phyloP scores from a whole-genome alignment of 2,329 filamentous ascomycete species.

The Fusarium sp. region DNA sequence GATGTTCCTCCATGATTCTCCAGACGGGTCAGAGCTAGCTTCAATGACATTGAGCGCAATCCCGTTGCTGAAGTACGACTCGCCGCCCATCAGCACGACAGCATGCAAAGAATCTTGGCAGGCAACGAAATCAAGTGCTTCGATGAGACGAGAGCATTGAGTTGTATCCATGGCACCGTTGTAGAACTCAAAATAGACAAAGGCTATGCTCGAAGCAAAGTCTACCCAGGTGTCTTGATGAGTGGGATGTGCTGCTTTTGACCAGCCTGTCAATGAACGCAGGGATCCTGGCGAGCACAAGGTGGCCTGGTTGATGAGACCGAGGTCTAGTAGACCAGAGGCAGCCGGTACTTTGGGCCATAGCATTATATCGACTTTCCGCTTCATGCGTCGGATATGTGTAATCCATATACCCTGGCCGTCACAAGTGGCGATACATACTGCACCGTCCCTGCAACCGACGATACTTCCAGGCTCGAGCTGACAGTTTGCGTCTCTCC shows the following conservation, averaged over 20 bases:
- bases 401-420: slow-evolving; percentile 26
- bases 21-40: slow-evolving; percentile 15
- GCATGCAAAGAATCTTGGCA: background rate
- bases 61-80: slow-evolving; percentile 33
- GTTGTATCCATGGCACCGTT: slow-evolving; percentile 31
- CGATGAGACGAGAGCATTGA: slow-evolving; percentile 27
- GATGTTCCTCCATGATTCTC: slow-evolving; percentile 28
- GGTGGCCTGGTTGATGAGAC: background rate
- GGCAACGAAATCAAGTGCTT: slow-evolving; percentile 20
- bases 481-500: background rate
- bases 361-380: slow-evolving; percentile 27
- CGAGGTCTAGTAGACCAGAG: slow-evolving; percentile 10
- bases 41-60: slow-evolving; percentile 34
- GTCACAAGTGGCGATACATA: slow-evolving; percentile 23
- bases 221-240: slow-evolving; percentile 22
- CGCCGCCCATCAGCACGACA: slow-evolving; percentile 25
- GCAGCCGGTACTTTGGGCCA: slow-evolving; percentile 29
- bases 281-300: background rate
- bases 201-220: slow-evolving; percentile 9
- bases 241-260: background rate
- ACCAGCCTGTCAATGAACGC: background rate
- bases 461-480: slow-evolving; percentile 4
- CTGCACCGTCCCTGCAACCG: background rate
- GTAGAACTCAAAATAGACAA: slow-evolving; percentile 30
- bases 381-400: slow-evolving; percentile 24